phyloP scores from a whole-genome alignment of 345 rosid genomes.

The Bruguiera sexangula region DNA sequence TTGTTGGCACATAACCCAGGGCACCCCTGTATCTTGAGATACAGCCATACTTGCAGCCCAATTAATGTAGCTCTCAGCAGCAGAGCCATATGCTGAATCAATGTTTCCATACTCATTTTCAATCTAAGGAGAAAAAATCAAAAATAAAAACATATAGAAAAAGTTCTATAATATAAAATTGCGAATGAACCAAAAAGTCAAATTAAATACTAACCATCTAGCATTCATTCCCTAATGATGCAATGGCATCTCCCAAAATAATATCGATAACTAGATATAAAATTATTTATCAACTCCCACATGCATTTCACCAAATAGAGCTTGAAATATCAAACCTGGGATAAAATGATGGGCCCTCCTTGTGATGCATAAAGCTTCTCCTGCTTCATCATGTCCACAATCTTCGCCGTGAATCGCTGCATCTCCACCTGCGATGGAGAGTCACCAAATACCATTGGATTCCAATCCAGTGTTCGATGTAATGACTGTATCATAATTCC shows the following conservation, averaged over 20 bases:
- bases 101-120: constrained; percentile 95
- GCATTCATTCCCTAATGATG: too few species aligned
- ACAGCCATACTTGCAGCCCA: constrained; percentile 96
- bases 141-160: not conserved
- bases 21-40: constrained; percentile 83
- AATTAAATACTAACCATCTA: not conserved
- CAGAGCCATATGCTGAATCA: constrained; percentile 61
- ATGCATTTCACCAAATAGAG: not conserved
- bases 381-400: constrained; percentile 85
- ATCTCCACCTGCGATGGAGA: constrained; percentile 60
- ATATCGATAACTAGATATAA: not conserved
- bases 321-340: constrained; percentile 54
- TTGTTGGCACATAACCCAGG: constrained; percentile 99
- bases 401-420: constrained; percentile 82
- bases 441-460: not conserved
- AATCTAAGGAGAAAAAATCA: constrained; percentile 42
- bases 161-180: not conserved
- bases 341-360: constrained; percentile 92
- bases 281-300: too few species aligned
- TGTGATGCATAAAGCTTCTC: constrained; percentile 90
- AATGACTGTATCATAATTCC: too few species aligned
- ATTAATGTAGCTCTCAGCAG: constrained; percentile 65
- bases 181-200: constrained; percentile 8
- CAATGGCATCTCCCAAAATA: not conserved
- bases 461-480: too few species aligned